Conservation (phyloP, 768 basidiomycete species). For the Hemileccinum rubropunctum region DNA sequence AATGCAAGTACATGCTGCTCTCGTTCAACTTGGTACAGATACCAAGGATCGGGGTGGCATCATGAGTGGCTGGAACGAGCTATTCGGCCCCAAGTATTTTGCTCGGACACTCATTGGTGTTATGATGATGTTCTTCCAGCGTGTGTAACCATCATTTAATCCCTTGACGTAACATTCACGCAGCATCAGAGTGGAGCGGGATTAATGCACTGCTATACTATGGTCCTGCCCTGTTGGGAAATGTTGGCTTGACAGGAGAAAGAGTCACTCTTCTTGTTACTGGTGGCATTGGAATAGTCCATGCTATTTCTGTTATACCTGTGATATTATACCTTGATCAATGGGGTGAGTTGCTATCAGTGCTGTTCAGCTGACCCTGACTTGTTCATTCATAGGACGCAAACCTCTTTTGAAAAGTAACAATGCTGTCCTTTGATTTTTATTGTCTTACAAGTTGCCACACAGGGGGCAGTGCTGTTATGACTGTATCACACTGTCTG, state of each 20-base stretch:
- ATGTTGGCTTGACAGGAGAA: constrained; percentile 61
- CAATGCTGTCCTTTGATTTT: not conserved
- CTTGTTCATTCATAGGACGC: constrained; percentile 43
- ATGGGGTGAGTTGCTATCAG: constrained; percentile 40
- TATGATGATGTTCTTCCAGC: constrained; percentile 81
- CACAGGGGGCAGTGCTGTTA: constrained; percentile 55
- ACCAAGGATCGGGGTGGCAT: constrained; percentile 13
- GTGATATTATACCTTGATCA: constrained; percentile 69
- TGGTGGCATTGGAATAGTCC: constrained; percentile 77
- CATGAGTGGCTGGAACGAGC: constrained; percentile 47
- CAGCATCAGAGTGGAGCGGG: constrained; percentile 71
- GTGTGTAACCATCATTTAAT: constrained; percentile 39
- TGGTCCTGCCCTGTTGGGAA: constrained; percentile 67
- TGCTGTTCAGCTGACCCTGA: not conserved
- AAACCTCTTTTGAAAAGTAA: constrained; percentile 60
- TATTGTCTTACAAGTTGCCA: not conserved
- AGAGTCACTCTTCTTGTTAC: constrained; percentile 62
- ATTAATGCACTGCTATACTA: constrained; percentile 85
- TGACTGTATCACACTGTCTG: constrained; percentile 61
- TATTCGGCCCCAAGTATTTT: constrained; percentile 54
- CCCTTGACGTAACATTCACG: not conserved
- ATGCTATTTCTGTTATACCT: constrained; percentile 73
- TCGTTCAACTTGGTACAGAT: constrained; percentile 41
- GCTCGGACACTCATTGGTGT: constrained; percentile 68
- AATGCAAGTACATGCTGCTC: constrained; percentile 64